These are phyloP conservation scores for Yamadazyma pseudoaaseri DNA, from an alignment of 1,139 yeast species.

Conservation along the genomic window DNA sequence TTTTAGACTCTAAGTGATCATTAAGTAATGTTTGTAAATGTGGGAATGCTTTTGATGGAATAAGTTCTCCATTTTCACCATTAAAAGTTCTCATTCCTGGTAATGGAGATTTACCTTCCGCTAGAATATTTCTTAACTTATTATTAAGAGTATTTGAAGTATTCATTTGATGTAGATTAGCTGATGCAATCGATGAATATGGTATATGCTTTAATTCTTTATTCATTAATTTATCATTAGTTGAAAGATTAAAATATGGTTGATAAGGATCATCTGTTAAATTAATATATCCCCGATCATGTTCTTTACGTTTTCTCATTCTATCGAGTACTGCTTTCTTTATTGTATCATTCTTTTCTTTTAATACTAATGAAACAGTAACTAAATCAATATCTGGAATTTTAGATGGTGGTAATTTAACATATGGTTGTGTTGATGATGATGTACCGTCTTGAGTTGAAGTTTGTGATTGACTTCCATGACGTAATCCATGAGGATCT, in stretches of 20 bases:
- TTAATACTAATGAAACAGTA: constrained; percentile 73
- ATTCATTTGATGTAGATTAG: constrained; percentile 70
- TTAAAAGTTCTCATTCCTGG: constrained; percentile 47
- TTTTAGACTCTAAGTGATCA: constrained; percentile 26
- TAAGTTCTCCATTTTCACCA: constrained; percentile 44
- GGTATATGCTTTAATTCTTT: constrained; percentile 68
- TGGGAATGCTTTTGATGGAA: constrained; percentile 44
- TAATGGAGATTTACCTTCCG: constrained; percentile 40
- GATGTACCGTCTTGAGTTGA: constrained; percentile 16
- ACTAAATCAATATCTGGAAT: constrained; percentile 90
- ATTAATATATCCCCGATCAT: constrained; percentile 75
- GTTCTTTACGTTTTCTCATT: constrained; percentile 67
- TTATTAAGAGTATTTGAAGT: constrained; percentile 54
- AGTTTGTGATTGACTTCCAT: constrained; percentile 1
- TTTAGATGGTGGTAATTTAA: constrained; percentile 83
- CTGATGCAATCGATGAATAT: constrained; percentile 73
- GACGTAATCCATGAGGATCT: constrained; percentile 7
- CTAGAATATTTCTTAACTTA: constrained; percentile 38
- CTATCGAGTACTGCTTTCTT: constrained; percentile 81
- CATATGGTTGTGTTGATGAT: constrained; percentile 69
- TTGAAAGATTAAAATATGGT: constrained; percentile 75
- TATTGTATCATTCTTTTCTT: constrained; percentile 76
- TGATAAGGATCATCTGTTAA: constrained; percentile 88
- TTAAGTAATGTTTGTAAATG: constrained; percentile 38
- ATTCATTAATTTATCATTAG: constrained; percentile 43